Conservation (phyloP, 495 filamentous ascomycete genomes). For the Trichocladium antarcticum region DNA sequence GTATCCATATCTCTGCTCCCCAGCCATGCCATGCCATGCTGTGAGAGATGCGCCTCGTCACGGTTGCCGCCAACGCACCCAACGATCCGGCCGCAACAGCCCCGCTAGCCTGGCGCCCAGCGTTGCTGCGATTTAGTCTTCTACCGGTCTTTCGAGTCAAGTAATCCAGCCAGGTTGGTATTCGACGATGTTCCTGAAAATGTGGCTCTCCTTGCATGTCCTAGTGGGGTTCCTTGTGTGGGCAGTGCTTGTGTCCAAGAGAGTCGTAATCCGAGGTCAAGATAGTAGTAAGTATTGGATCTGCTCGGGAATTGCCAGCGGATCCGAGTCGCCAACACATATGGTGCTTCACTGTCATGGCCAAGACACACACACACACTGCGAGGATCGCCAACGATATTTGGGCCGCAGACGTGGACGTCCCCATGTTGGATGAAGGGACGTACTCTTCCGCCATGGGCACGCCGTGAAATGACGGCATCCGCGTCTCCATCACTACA, state of each 20-base stretch:
- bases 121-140: no score
- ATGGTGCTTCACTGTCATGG: background rate
- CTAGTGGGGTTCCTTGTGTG: no score
- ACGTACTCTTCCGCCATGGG: background rate
- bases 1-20: background rate
- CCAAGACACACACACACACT: background rate
- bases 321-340: background rate
- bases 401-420: background rate
- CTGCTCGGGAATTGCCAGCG: background rate
- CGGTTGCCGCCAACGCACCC: no score
- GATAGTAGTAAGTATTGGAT: background rate
- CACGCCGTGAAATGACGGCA: background rate
- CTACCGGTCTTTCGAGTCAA: no score
- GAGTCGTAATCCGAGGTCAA: background rate
- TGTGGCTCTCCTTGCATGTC: no score
- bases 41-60: background rate
- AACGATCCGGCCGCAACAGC: no score
- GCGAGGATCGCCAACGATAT: background rate
- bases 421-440: slow-evolving; percentile 1
- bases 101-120: no score
- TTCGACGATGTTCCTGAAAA: no score
- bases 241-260: no score
- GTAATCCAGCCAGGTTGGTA: no score
- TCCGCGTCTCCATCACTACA: background rate
- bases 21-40: background rate